phyloP scores from a whole-genome alignment of 306 rosid genomes.

The Castanea sativa region DNA sequence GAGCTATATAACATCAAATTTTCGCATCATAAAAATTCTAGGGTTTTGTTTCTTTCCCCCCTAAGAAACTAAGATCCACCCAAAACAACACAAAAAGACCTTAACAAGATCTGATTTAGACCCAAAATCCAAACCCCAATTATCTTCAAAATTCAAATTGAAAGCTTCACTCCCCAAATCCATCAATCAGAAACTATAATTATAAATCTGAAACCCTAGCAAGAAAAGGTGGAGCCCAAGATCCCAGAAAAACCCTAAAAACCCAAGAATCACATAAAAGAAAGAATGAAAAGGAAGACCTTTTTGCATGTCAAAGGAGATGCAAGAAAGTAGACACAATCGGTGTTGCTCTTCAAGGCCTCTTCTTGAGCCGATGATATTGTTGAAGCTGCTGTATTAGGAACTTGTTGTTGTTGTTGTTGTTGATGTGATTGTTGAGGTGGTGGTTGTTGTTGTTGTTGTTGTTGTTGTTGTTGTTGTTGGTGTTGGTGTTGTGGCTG shows the following conservation, averaged over 20 bases:
- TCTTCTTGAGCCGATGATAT: slow-evolving; percentile 69
- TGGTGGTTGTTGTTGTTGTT: slow-evolving; percentile 14
- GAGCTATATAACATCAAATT: background rate
- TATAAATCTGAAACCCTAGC: slow-evolving; percentile 10
- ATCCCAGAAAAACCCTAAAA: background rate
- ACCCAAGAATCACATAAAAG: background rate
- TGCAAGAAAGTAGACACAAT: slow-evolving; percentile 97
- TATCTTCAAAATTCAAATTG: background rate
- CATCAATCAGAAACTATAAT: background rate
- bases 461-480: slow-evolving; percentile 42
- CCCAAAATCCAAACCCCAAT: background rate
- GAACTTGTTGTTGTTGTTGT: slow-evolving; percentile 5
- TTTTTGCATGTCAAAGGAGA: slow-evolving; percentile 98
- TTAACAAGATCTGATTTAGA: slow-evolving; percentile 7
- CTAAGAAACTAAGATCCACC: background rate
- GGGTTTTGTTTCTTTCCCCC: background rate
- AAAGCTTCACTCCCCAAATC: background rate
- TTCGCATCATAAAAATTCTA: background rate
- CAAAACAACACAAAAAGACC: background rate
- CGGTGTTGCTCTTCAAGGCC: slow-evolving; percentile 88
- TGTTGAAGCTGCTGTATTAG: slow-evolving; percentile 7
- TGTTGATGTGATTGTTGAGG: slow-evolving; percentile 24
- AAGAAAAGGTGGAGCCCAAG: background rate
- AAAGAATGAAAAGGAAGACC: slow-evolving; percentile 35
- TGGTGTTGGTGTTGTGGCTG: slow-evolving; percentile 45